Conservation (phyloP, 2,329 filamentous ascomycete species). For the Nannizziopsis barbatae region DNA sequence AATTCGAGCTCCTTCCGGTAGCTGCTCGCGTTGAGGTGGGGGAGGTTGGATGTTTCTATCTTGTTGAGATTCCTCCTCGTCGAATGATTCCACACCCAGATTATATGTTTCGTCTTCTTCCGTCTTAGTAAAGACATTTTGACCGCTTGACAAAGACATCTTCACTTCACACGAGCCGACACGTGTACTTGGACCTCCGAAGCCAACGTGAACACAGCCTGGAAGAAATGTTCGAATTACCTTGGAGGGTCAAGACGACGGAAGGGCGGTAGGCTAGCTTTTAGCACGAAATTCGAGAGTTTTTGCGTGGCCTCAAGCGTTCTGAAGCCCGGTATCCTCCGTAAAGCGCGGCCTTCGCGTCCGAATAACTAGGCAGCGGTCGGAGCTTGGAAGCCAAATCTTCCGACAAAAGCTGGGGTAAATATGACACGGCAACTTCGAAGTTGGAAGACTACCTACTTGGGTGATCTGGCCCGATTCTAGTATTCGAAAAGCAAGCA, state of each 20-base stretch:
- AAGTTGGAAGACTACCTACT: too few species aligned
- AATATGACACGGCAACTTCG: too few species aligned
- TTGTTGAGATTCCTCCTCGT: constrained; percentile 24
- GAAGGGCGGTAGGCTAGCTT: neutral
- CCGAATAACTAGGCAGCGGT: too few species aligned
- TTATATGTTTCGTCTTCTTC: constrained; percentile 8
- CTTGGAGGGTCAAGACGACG: neutral
- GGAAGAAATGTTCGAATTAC: neutral
- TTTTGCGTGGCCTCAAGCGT: too few species aligned
- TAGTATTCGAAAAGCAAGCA: too few species aligned
- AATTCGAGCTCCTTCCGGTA: constrained; percentile 27
- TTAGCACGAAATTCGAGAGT: too few species aligned
- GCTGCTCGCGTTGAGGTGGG: constrained; percentile 18
- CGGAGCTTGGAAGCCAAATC: too few species aligned
- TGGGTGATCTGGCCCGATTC: too few species aligned
- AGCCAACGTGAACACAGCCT: too few species aligned
- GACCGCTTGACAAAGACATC: constrained; percentile 10
- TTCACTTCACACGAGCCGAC: neutral
- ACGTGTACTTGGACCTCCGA: neutral
- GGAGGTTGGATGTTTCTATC: constrained; percentile 1
- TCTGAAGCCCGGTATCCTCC: too few species aligned
- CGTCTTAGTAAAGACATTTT: neutral
- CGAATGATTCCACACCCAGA: constrained; percentile 15
- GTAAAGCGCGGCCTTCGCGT: too few species aligned
- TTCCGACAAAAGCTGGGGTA: too few species aligned